Evolutionary conservation across 2,329 filamentous ascomycete species (phyloP), one percentile per base, ranked within the genome.

Genomic region (Colletotrichum lentis): DNA sequence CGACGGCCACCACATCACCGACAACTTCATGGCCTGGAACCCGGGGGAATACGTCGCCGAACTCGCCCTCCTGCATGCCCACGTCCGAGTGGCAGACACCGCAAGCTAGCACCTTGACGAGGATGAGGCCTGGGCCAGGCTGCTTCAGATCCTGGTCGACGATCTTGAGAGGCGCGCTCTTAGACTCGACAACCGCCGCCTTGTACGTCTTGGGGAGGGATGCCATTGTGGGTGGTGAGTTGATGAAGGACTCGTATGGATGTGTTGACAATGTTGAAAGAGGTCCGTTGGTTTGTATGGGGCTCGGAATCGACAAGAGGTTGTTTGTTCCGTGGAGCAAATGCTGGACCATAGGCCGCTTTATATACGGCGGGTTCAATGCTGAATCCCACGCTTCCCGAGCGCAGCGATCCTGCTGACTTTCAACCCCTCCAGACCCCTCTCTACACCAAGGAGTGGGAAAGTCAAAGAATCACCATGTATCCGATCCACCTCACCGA

Each of bases 1-100:
- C 87, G 0, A 92, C 76, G 7, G 85, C 85, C 18, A 86, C 89
- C 3, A 94, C 82, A 14, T 87, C 85, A 12, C 91, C 91, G 62
- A 94, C 85, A 41, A 90, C 80, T 76, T 94, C 91, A 77, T 94
- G 91, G 24, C 91, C 91, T 0, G 90, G 88, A 2, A 88, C 78
- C 6, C 86, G 83, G 1, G 90, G 90, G 72, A 86, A 89, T 22
- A 83, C 73, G 50, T 86, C 82, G 12, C 86, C 86, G 50, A 90
- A 79, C 5, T 77, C 73, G 27, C 87, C 87, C 3, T 74, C 54
- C 57, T 83, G 80, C 1, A 85, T 77, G 61, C 76, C 78, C 22
- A 78, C 69, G 72, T 93, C 91, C 0, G 84, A 86, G 76, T 88
- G 89, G 77, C 91, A 94, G 56, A 94, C 85, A 50, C 91, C 91